Conservation (phyloP, 805 yeast species). For the Danielia reshetovae region DNA sequence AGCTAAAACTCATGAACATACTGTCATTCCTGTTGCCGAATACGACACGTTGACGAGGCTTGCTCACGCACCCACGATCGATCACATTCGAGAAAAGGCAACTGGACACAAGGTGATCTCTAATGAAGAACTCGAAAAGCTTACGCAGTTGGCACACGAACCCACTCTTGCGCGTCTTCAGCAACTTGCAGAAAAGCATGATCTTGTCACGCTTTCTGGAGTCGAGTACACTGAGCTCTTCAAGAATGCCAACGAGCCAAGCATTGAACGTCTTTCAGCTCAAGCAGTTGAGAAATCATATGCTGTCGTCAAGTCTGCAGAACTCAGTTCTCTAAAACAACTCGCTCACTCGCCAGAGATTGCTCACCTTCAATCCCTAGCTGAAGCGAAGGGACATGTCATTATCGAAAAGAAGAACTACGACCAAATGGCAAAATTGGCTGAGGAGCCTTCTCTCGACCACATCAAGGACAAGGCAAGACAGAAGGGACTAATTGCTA, state of each 20-base stretch:
- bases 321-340: conserved; percentile 1
- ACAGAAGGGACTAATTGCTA: neutral
- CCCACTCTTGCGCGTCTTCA: conserved; percentile 31
- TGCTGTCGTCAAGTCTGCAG: conserved; percentile 7
- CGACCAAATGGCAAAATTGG: conserved; percentile 10
- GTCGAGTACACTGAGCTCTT: conserved; percentile 30
- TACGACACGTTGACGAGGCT: conserved; percentile 3
- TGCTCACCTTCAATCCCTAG: conserved; percentile 7
- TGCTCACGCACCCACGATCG: conserved; percentile 14
- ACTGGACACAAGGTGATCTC: conserved; percentile 17
- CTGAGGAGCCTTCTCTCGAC: conserved; percentile 14
- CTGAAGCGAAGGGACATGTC: conserved; percentile 2
- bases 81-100: conserved; percentile 13
- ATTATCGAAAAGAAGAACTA: conserved; percentile 3
- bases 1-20: conserved; percentile 2
- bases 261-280: conserved; percentile 13
- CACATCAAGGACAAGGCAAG: conserved; percentile 13
- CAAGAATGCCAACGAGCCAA: conserved; percentile 30
- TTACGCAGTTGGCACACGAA: conserved; percentile 12
- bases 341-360: conserved; percentile 5
- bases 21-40: conserved; percentile 4
- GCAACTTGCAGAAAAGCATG: conserved; percentile 30
- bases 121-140: conserved; percentile 9
- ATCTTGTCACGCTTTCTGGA: conserved; percentile 27
- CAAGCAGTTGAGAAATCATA: conserved; percentile 12